Conservation (phyloP, 2,329 filamentous ascomycete species). For the Scedosporium minutisporum region DNA sequence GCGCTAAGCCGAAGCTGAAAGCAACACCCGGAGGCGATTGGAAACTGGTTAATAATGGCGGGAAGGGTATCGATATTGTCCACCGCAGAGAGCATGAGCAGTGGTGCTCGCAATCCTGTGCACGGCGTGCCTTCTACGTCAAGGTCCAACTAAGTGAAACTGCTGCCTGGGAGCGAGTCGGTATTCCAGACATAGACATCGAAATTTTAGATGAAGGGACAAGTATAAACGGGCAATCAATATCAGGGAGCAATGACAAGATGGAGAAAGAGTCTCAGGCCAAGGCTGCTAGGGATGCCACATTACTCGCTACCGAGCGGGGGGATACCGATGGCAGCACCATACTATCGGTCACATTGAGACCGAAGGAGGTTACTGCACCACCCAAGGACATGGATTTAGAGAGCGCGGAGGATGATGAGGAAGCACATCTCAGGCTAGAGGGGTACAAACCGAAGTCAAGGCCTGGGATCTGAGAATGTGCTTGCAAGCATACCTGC, state of each 20-base stretch:
- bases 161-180: constrained; percentile 73
- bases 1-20: constrained; percentile 51
- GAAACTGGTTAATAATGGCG: constrained; percentile 49
- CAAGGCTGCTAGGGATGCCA: constrained; percentile 27
- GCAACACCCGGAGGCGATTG: constrained; percentile 52
- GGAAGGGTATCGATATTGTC: constrained; percentile 56
- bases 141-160: constrained; percentile 81
- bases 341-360: constrained; percentile 17
- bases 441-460: constrained; percentile 42
- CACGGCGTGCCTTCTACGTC: constrained; percentile 70
- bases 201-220: constrained; percentile 58
- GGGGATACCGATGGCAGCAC: constrained; percentile 16
- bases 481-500: too few species aligned
- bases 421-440: constrained; percentile 33
- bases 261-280: constrained; percentile 29
- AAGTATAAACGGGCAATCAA: constrained; percentile 34
- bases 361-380: constrained; percentile 14
- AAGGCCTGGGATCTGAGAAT: constrained; percentile 12
- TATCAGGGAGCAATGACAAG: constrained; percentile 24
- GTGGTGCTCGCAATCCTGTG: constrained; percentile 80
- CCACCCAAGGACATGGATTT: constrained; percentile 11
- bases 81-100: constrained; percentile 63
- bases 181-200: constrained; percentile 45
- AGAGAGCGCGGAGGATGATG: constrained; percentile 15
- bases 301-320: constrained; percentile 41